Evolutionary conservation across 2,329 filamentous ascomycete genomes (phyloP), one percentile per base, ranked within the genome.

Genomic region (Xenoacremonium recifei): DNA sequence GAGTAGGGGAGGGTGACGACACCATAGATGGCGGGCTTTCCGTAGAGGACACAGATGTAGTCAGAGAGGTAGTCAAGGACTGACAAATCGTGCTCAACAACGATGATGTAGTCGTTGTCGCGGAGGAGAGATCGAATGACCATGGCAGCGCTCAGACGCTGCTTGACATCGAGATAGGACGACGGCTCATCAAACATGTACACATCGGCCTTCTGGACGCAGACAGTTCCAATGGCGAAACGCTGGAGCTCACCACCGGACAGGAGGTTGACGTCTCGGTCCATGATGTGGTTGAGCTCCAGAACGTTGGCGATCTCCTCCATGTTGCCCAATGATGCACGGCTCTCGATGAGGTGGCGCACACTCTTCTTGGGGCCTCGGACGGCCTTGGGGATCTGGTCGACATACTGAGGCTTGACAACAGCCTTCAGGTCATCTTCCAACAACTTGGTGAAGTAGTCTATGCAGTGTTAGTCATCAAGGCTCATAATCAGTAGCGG

Each of bases 161-260:
- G 93, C 80, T 97, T 97, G 64, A 99, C 93, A 86, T 99, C 95
- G 44, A 99, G 81, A 70, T 96, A 99, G 27, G 93, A 99, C 30
- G 92, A 97, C 15, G 95, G 95, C 75, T 99, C 93, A 69, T 99
- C 93, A 61, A 99, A 99, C 93, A 99, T 97, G 78, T 99, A 99
- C 10, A 95, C 89, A 66, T 99, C 93, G 55, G 92, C 92, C 61
- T 95, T 84, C 67, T 97, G 92, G 17, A 97, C 91, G 61, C 91
- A 96, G 50, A 96, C 90, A 38, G 92, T 88, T 60, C 88, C 93
- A 57, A 99, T 96, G 58, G 93, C 93, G 60, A 99, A 99, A 70
- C 93, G 87, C 71, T 99, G 93, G 62, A 99, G 79, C 71, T 99
- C 95, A 77, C 93, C 93, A 80, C 93, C 95, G 52, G 93, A 99